Evolutionary conservation across 192 early-diverging fungal genomes (phyloP).

Genomic region (Entrophospora sp.): DNA sequence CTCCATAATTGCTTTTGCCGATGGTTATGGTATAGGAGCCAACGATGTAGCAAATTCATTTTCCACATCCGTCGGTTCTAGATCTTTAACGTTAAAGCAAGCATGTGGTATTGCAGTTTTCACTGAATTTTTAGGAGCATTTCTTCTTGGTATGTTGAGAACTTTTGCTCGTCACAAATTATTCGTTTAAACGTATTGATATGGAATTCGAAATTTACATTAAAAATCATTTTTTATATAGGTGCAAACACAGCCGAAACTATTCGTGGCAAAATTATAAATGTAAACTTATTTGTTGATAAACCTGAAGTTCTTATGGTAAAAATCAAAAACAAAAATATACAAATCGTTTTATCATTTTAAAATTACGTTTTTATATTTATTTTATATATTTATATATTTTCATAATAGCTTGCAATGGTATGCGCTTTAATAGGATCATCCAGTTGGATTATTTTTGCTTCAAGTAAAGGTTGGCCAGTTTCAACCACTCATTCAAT

Average conservation of each 20-base stretch:
- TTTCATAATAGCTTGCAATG: slow-evolving; percentile 56
- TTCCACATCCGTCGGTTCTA: slow-evolving; percentile 75
- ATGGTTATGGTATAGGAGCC: slow-evolving; percentile 73
- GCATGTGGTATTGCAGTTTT: slow-evolving; percentile 73
- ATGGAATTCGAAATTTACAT: too few relatives aligned
- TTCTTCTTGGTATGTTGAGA: slow-evolving; percentile 69
- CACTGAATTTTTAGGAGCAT: slow-evolving; percentile 70
- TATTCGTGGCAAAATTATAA: slow-evolving; percentile 69
- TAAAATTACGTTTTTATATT: too few relatives aligned
- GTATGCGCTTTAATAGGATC: slow-evolving; percentile 64
- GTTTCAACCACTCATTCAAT: slow-evolving; percentile 72
- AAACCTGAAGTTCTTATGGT: slow-evolving; percentile 70
- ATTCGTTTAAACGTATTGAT: too few relatives aligned
- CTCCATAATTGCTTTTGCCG: slow-evolving; percentile 50
- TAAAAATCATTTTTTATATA: too few relatives aligned
- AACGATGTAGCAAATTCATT: slow-evolving; percentile 90
- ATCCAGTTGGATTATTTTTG: slow-evolving; percentile 59
- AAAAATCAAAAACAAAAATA: too few relatives aligned
- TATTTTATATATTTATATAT: too few relatives aligned
- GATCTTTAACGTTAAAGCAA: slow-evolving; percentile 64
- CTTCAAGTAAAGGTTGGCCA: slow-evolving; percentile 53
- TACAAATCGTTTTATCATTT: too few relatives aligned
- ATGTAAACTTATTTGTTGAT: slow-evolving; percentile 40
- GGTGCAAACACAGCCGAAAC: slow-evolving; percentile 67
- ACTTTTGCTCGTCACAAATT: too few relatives aligned